Conservation (phyloP, 306 rosid genomes). For the Trifolium subterraneum region DNA sequence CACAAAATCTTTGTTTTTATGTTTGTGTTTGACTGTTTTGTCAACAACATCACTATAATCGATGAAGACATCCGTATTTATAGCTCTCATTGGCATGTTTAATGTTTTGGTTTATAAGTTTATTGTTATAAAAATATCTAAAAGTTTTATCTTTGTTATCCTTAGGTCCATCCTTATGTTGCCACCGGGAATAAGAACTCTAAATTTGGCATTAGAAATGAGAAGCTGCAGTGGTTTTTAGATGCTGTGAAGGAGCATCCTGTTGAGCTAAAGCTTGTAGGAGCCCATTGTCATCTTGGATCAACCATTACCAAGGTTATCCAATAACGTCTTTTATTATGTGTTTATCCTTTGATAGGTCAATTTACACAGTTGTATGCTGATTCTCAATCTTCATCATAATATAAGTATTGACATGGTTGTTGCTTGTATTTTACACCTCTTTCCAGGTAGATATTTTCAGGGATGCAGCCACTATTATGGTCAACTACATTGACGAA, state of each 20-base stretch:
- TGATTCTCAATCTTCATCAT: constrained; percentile 20
- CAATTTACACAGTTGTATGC: constrained; percentile 18
- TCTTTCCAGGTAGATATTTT: constrained; percentile 83
- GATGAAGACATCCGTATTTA: constrained; percentile 4
- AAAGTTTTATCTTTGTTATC: constrained; percentile 21
- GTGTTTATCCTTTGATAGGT: constrained; percentile 13
- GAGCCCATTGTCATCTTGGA: constrained; percentile 97
- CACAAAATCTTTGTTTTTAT: not conserved
- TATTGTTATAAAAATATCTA: constrained; percentile 15
- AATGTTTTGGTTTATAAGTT: constrained; percentile 1
- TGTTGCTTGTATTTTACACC: not conserved
- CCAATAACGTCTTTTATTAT: not conserved
- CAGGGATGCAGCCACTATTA: constrained; percentile 85
- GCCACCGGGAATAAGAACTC: constrained; percentile 98
- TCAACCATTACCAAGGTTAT: constrained; percentile 94
- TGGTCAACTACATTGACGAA: constrained; percentile 88
- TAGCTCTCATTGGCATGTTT: constrained; percentile 13
- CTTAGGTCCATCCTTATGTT: constrained; percentile 91
- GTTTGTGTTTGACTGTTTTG: not conserved
- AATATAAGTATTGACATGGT: constrained; percentile 23
- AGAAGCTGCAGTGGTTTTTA: constrained; percentile 94
- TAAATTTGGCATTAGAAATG: constrained; percentile 94
- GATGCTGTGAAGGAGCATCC: constrained; percentile 85
- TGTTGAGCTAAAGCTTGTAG: constrained; percentile 86
- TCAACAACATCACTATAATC: not conserved